Evolutionary conservation across 805 yeast genomes (phyloP), one percentile per base, ranked within the genome.

Genomic region (Pichia occidentalis): DNA sequence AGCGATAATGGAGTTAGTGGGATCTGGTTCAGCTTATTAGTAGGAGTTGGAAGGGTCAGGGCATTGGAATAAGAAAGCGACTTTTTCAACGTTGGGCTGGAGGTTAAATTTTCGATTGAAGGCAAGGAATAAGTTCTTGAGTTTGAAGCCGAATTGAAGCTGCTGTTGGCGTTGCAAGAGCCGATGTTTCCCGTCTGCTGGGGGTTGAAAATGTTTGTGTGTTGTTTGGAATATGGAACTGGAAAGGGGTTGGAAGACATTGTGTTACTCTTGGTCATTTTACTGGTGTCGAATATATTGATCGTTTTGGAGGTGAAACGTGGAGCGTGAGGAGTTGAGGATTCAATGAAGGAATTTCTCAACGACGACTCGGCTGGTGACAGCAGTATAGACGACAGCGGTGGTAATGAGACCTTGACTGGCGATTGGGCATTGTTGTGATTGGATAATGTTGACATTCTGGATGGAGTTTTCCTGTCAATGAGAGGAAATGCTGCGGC

Each of bases 61-160:
- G 30, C 24, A 20, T 26, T 6, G 33, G 21, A 23, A 11, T 13
- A 43, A n/a, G 57, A 50, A 26, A 44, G 37, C 25, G 58, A 50
- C 37, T 50, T 46, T 26, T 44, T 42, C 33, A 45, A 46, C 6
- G 40, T 45, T 3, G 58, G 55, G 38, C 52, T 52, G 19, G 56
- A 46, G 9, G 54, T 51, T 23, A 54, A 29, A 24, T 39, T 47
- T 27, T 52, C 54, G 17, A 52, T 47, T 2, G 59, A 48, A 12
- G 57, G 59, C 24, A 54, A 32, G 8, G 37, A 33, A 27, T 27
- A 20, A n/a, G 30, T 27, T 27, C 30, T 27, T n/a, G n/a, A n/a
- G n/a, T n/a, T n/a, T n/a, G n/a, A n/a, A n/a, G n/a, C n/a, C 9
- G 20, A 7, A n/a, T 22, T 22, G 32, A 22, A 17, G 21, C n/a